Evolutionary conservation across 805 yeast species (phyloP), one percentile per base, ranked within the genome.

Genomic region (Scheffersomyces spartinae): DNA sequence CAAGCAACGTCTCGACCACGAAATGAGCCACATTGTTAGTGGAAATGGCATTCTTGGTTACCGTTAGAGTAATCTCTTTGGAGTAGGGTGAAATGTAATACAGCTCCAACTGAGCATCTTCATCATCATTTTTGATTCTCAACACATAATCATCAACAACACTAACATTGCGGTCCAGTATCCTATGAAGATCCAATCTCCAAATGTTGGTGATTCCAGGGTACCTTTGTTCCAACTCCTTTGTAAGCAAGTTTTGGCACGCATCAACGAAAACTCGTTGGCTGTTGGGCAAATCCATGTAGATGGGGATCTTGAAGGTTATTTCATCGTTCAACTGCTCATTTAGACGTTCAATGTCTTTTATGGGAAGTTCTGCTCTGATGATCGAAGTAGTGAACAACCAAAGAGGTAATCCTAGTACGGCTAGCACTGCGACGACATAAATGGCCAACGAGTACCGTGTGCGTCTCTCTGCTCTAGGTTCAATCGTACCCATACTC

Each of bases 321-420:
- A 57, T 26, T 15, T 43, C 27, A 10, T 40, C 26, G 24, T 29
- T 27, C 37, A 64, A 34, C 30, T 42, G 27, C 24, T 33, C 13
- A 27, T 52, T 45, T 36, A 49, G 39, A 11, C 34, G 30, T 36
- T 53, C 42, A 24, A 76, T 59, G 21, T 54, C 52, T 1, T 47
- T 51, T 8, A 55, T 40, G 9, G 82, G 82, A 19, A 80, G 54
- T 19, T 62, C 61, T 2, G 83, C 80, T 27, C 85, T 54, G 38
- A 72, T 64, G 11, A 76, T 68, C 3, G 71, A 50, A 4, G 88
- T 75, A 11, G 88, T 75, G 14, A 39, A 31, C 18, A 52, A 39
- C 72, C 79, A 78, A 28, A 74, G 42, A 4, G 86, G 85, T 5
- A 64, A 38, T 2, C 80, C 84, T 12, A 71, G n/a, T n/a, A n/a